Percentiles rank a stretch among this genome's conserved stretches.
Conservation (phyloP, 805 yeast genomes). For the Barnettozyma siamensis region DNA sequence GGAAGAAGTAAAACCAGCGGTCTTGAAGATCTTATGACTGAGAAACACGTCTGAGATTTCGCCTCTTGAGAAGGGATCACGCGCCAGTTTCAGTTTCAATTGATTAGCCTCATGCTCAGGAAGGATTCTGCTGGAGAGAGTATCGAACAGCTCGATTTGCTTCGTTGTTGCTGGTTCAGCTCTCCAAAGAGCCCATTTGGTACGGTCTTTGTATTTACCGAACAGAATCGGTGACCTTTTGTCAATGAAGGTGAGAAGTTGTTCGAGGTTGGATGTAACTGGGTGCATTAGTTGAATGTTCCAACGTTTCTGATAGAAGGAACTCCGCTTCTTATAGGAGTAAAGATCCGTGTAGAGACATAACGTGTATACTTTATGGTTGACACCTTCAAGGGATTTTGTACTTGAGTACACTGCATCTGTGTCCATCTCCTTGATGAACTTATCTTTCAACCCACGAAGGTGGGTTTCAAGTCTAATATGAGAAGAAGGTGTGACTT, state of each 20-base stretch:
- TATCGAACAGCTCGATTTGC: constrained; percentile 20
- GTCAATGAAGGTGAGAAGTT: constrained; percentile 10
- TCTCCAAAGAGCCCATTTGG: constrained; percentile 32
- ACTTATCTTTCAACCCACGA: constrained; percentile 9
- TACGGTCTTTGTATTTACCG: constrained; percentile 12
- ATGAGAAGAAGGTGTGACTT: constrained; percentile 22
- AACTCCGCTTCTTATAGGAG: constrained; percentile 3
- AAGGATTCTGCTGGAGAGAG: background rate
- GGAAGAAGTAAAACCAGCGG: background rate
- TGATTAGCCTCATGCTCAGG: background rate
- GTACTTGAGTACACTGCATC: constrained; percentile 4
- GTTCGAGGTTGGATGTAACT: constrained; percentile 22
- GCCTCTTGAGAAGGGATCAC: no score
- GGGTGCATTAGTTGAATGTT: constrained; percentile 16
- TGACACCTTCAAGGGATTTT: constrained; percentile 14
- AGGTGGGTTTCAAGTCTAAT: constrained; percentile 21
- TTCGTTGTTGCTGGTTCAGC: constrained; percentile 24
- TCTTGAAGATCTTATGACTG: constrained; percentile 5
- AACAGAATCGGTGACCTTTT: constrained; percentile 1
- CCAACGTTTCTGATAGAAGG: constrained; percentile 15
- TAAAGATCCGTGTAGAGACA: constrained; percentile 12
- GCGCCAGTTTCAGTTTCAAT: no score
- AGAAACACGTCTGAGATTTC: constrained; percentile 9
- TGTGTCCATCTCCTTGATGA: constrained; percentile 11
- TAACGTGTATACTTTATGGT: constrained; percentile 18